Evolutionary conservation across 257 asterid species (phyloP).

Genomic region (Gardenia jasminoides): DNA sequence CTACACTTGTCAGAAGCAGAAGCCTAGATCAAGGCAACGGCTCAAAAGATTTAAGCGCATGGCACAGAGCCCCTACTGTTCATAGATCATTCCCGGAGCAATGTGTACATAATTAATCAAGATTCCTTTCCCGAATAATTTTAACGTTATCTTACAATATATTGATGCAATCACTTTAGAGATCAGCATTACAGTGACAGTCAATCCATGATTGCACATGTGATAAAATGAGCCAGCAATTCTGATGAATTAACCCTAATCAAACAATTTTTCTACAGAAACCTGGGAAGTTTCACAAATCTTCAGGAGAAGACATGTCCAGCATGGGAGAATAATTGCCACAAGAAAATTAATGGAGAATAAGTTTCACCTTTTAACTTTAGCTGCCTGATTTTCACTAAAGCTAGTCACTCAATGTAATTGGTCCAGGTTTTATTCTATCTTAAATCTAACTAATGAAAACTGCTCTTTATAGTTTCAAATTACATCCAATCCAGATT

Average conservation of each 20-base stretch:
- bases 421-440: not conserved
- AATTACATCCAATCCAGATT: not conserved
- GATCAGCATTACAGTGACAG: not conserved
- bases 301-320: not conserved
- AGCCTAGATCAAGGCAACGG: not conserved
- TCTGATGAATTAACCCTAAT: not conserved
- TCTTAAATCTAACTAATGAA: not conserved
- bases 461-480: not conserved
- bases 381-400: not conserved
- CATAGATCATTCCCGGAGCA: not conserved
- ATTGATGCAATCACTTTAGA: not conserved
- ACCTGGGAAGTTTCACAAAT: not conserved
- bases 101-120: not conserved
- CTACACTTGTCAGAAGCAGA: not conserved
- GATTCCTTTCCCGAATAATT: not conserved
- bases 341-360: not conserved
- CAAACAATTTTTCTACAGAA: not conserved
- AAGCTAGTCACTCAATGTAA: not conserved
- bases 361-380: too few relatives aligned
- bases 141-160: not conserved
- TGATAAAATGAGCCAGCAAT: not conserved
- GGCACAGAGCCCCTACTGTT: not conserved
- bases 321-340: not conserved
- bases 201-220: not conserved
- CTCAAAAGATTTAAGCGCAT: not conserved